These are phyloP conservation scores for Lunularia cruciata DNA, from an alignment of 225 moss, liverwort and hornwort genomes.

Conservation along the genomic window DNA sequence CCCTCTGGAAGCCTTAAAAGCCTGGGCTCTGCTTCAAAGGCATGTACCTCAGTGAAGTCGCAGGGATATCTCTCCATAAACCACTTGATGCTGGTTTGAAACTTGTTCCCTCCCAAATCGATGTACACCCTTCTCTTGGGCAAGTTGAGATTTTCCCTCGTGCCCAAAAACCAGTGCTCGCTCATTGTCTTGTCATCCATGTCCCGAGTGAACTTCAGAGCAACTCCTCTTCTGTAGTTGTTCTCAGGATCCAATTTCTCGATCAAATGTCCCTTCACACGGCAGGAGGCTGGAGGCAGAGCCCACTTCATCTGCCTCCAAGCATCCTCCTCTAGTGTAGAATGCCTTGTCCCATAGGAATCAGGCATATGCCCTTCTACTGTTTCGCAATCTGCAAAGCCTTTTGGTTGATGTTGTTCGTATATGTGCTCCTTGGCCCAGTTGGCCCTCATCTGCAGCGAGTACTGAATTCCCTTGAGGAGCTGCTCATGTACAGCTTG, in stretches of 20 bases:
- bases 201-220: slow-evolving; percentile 37
- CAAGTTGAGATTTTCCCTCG: slow-evolving; percentile 53
- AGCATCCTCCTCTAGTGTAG: slow-evolving; percentile 23
- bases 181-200: slow-evolving; percentile 51
- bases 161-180: slow-evolving; percentile 49
- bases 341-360: not conserved
- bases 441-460: not conserved
- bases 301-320: slow-evolving; percentile 78
- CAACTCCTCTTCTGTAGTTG: slow-evolving; percentile 60
- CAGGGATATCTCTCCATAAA: slow-evolving; percentile 61
- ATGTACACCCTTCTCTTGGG: slow-evolving; percentile 47
- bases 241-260: slow-evolving; percentile 51
- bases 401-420: not conserved
- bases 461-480: not conserved
- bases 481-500: not conserved
- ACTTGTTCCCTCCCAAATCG: slow-evolving; percentile 59
- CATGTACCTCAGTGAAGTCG: slow-evolving; percentile 65
- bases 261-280: slow-evolving; percentile 67
- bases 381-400: not conserved
- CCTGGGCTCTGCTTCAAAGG: slow-evolving; percentile 41
- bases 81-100: slow-evolving; percentile 56
- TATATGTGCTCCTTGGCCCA: not conserved
- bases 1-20: slow-evolving; percentile 42
- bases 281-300: slow-evolving; percentile 55
- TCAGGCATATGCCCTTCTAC: not conserved